These are phyloP conservation scores for Syncephalastrum contaminatum DNA, from an alignment of 371 early-diverging fungal genomes.

Conservation along the genomic window DNA sequence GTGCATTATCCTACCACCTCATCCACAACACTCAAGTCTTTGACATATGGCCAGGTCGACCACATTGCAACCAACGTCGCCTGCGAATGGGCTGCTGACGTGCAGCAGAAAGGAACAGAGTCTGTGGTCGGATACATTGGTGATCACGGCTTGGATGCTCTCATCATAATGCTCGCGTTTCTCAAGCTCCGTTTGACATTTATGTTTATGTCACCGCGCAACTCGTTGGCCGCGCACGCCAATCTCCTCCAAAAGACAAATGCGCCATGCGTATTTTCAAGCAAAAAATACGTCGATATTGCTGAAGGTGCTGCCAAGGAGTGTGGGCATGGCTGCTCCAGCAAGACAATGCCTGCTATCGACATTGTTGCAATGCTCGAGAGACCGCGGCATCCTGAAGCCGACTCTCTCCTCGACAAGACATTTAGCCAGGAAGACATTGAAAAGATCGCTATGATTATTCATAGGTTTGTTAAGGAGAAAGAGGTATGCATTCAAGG, in stretches of 20 bases:
- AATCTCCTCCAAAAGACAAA: slow-evolving; percentile 16
- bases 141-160: slow-evolving; percentile 12
- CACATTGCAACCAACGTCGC: slow-evolving; percentile 24
- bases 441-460: slow-evolving; percentile 11
- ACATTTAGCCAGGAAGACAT: neutral
- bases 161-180: slow-evolving; percentile 19
- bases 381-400: slow-evolving; percentile 30
- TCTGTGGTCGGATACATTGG: slow-evolving; percentile 13
- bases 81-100: slow-evolving; percentile 7
- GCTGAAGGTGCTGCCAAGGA: neutral
- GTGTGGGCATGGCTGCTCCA: slow-evolving; percentile 22
- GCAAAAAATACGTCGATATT: slow-evolving; percentile 4
- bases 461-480: slow-evolving; percentile 6
- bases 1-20: slow-evolving; percentile 1
- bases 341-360: slow-evolving; percentile 79
- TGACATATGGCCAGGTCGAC: slow-evolving; percentile 22
- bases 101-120: too few species aligned
- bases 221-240: slow-evolving; percentile 18
- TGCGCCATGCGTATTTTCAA: slow-evolving; percentile 11
- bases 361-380: slow-evolving; percentile 85
- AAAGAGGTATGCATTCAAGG: neutral
- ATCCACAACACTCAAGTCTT: neutral
- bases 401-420: neutral
- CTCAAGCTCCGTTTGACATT: slow-evolving; percentile 14
- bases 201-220: slow-evolving; percentile 23